Percentiles rank a stretch among this genome's conserved stretches.
Conservation (phyloP, 1,139 yeast genomes). For the Zygosaccharomyces pseudobailii region DNA sequence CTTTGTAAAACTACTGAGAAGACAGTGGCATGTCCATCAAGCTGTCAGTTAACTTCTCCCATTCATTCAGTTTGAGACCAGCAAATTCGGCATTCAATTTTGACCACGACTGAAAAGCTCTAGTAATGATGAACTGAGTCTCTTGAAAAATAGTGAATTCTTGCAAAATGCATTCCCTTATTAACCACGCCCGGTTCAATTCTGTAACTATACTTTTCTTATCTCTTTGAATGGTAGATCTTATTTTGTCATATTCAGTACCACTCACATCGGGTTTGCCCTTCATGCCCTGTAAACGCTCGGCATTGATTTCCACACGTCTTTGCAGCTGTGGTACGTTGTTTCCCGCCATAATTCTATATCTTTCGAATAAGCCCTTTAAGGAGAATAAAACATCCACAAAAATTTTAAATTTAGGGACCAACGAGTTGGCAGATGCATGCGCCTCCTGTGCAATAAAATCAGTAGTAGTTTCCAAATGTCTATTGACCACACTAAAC, state of each 20-base stretch:
- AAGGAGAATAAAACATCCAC: slow-evolving; percentile 70
- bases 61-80: slow-evolving; percentile 56
- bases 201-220: slow-evolving; percentile 62
- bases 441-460: slow-evolving; percentile 55
- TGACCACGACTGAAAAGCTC: slow-evolving; percentile 70
- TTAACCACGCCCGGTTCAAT: slow-evolving; percentile 74
- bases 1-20: slow-evolving; percentile 2
- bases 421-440: slow-evolving; percentile 9
- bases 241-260: slow-evolving; percentile 59
- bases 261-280: slow-evolving; percentile 70
- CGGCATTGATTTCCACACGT: slow-evolving; percentile 53
- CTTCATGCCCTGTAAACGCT: slow-evolving; percentile 49
- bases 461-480: slow-evolving; percentile 48
- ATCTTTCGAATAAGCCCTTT: slow-evolving; percentile 70
- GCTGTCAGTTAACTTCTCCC: slow-evolving; percentile 52
- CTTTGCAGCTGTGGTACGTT: slow-evolving; percentile 55
- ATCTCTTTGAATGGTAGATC: slow-evolving; percentile 49
- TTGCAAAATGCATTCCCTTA: slow-evolving; percentile 69
- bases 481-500: slow-evolving; percentile 50
- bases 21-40: slow-evolving; percentile 56
- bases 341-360: slow-evolving; percentile 53
- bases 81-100: slow-evolving; percentile 55
- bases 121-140: slow-evolving; percentile 74
- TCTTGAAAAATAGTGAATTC: slow-evolving; percentile 77
- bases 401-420: slow-evolving; percentile 60